Evolutionary conservation across 768 basidiomycete species (phyloP).

Genomic region (Suillus bovinus): DNA sequence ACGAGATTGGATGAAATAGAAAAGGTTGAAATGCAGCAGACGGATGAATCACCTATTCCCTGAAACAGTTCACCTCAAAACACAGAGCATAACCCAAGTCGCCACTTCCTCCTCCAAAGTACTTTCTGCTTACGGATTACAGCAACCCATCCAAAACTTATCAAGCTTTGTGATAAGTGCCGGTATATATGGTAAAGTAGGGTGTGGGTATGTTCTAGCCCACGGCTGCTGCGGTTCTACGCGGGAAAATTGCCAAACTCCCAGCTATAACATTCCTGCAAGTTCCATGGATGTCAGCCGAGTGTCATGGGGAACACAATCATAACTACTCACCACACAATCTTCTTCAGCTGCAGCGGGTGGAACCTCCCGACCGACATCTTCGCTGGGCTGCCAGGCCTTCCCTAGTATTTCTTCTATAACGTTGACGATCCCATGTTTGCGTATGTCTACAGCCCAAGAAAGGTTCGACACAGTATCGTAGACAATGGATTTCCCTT

Average conservation of each 20-base stretch:
- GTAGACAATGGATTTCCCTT: conserved; percentile 84
- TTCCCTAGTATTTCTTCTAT: conserved; percentile 71
- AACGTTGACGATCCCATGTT: conserved; percentile 75
- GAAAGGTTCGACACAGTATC: conserved; percentile 86
- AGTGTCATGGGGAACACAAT: neutral
- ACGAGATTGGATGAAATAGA: neutral
- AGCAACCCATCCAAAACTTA: neutral
- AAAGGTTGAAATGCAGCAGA: neutral
- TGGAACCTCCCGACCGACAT: conserved; percentile 65
- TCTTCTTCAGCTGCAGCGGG: conserved; percentile 53
- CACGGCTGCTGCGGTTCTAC: neutral
- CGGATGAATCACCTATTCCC: neutral
- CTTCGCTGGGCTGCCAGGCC: conserved; percentile 70
- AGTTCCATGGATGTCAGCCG: neutral
- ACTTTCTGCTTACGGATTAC: neutral
- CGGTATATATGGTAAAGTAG: neutral
- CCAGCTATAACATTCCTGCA: conserved; percentile 71
- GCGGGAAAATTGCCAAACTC: conserved; percentile 55
- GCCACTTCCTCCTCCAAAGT: neutral
- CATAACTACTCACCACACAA: conserved; percentile 59
- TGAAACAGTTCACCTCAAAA: neutral
- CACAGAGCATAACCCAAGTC: neutral
- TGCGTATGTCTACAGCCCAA: conserved; percentile 84
- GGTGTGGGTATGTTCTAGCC: neutral
- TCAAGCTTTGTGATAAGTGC: neutral